These are phyloP conservation scores for Amanita brunnescens DNA, from an alignment of 768 basidiomycete species.

Conservation along the genomic window DNA sequence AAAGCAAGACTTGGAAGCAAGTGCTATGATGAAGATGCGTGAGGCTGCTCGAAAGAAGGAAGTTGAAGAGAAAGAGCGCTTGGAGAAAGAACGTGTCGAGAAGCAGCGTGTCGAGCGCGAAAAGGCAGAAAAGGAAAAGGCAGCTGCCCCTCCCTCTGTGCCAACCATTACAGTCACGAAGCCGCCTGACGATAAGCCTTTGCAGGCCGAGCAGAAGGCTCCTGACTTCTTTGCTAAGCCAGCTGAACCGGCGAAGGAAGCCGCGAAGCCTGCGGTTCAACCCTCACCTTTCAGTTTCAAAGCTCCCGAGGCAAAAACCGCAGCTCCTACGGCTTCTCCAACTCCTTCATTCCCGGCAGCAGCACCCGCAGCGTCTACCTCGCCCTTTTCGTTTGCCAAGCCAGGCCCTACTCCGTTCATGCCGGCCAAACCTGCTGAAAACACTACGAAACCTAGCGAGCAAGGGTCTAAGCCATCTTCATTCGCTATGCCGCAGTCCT, in stretches of 20 bases:
- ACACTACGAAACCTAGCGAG: not conserved
- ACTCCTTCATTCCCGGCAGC: not conserved
- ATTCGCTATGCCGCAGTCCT: not conserved
- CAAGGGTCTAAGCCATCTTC: not conserved
- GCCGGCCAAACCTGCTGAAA: not conserved
- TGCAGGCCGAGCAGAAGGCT: not conserved
- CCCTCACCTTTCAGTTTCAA: not conserved
- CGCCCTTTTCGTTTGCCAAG: not conserved
- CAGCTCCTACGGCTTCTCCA: not conserved
- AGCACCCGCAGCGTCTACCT: not conserved
- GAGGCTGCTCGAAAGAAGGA: constrained; percentile 37
- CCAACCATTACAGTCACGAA: constrained; percentile 10
- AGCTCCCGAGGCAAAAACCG: not conserved
- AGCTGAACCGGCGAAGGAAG: not conserved
- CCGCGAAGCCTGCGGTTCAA: not conserved
- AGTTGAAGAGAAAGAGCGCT: constrained; percentile 29
- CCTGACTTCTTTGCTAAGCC: constrained; percentile 1
- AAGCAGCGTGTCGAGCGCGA: constrained; percentile 22
- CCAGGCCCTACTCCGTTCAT: not conserved
- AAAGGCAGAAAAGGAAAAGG: constrained; percentile 20
- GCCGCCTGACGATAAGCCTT: not conserved
- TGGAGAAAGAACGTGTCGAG: constrained; percentile 21
- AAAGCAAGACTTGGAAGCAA: constrained; percentile 78
- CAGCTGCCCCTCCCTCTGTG: constrained; percentile 8
- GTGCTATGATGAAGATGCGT: constrained; percentile 66